Percentiles rank a stretch among this genome's conserved stretches.
These are phyloP conservation scores for Gaultheria prostrata DNA, from an alignment of 148 eudicot species.

Conservation along the genomic window DNA sequence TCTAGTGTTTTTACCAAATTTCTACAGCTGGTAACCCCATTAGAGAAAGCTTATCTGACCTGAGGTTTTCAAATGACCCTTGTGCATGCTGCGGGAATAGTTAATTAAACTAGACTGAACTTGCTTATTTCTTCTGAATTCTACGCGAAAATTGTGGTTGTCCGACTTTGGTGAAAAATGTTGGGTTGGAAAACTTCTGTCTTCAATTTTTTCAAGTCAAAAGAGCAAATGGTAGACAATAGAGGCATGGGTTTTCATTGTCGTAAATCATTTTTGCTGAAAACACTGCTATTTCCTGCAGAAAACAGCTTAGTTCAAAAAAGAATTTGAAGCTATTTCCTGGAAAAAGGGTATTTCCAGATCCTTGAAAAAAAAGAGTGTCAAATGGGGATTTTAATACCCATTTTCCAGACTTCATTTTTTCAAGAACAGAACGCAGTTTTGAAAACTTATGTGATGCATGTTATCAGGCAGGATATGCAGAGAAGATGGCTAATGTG, in stretches of 20 bases:
- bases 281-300: background rate
- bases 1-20: background rate
- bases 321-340: background rate
- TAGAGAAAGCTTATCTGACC: background rate
- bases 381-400: background rate
- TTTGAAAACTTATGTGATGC: background rate
- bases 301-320: background rate
- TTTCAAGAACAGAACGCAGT: background rate
- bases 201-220: background rate
- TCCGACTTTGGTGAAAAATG: background rate
- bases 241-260: background rate
- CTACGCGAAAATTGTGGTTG: background rate
- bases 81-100: background rate
- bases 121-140: background rate
- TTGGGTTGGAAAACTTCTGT: background rate
- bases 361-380: background rate
- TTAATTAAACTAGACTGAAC: background rate
- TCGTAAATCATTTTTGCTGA: background rate
- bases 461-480: constrained; percentile 82
- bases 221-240: background rate
- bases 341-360: background rate
- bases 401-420: background rate
- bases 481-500: constrained; percentile 85
- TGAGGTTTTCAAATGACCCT: background rate
- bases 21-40: background rate